Conservation (phyloP, 2,329 filamentous ascomycete species). For the Pseudocercospora musae region DNA sequence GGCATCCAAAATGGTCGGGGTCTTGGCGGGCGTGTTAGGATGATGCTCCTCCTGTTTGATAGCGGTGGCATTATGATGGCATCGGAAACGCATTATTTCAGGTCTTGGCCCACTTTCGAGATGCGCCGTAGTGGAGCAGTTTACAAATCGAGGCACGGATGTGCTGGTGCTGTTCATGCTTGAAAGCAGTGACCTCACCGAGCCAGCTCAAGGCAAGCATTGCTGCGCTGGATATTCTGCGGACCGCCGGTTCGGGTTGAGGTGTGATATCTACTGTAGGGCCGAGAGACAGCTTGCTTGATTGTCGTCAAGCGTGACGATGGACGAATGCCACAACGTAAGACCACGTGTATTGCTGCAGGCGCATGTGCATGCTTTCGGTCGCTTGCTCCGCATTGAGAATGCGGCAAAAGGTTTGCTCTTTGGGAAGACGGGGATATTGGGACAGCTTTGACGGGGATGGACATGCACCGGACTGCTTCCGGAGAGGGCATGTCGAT, state of each 20-base stretch:
- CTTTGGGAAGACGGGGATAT: neutral
- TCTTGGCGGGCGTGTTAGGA: neutral
- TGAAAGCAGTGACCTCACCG: neutral
- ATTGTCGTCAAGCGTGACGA: neutral
- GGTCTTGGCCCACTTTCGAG: neutral
- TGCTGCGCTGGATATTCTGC: slow-evolving; percentile 2
- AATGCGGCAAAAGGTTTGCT: slow-evolving; percentile 11
- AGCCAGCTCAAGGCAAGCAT: neutral
- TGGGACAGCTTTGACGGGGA: neutral
- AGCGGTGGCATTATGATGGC: neutral
- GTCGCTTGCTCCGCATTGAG: slow-evolving; percentile 11
- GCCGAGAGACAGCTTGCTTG: neutral
- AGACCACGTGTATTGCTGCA: slow-evolving; percentile 8
- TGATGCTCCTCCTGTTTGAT: neutral
- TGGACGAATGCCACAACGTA: neutral
- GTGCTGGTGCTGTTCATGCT: neutral
- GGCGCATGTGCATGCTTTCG: slow-evolving; percentile 8
- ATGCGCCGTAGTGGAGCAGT: neutral
- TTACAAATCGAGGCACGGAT: neutral
- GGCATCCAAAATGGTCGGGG: neutral
- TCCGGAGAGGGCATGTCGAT: neutral
- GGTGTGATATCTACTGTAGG: neutral
- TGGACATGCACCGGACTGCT: neutral
- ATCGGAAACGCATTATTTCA: neutral
- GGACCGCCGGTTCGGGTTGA: neutral